Conservation (phyloP, 169 alveolate species). For the Sarcocystis neurona region DNA sequence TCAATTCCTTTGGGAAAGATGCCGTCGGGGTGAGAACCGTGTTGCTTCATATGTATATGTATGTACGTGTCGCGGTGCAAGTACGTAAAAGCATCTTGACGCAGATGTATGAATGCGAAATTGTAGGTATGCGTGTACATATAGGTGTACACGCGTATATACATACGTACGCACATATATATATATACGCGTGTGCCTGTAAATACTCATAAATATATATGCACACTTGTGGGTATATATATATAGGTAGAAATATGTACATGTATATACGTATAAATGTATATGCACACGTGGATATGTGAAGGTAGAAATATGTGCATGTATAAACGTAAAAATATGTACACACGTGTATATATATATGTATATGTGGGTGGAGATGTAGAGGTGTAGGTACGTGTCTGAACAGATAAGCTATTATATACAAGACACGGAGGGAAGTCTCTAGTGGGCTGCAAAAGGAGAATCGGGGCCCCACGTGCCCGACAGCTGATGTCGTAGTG, state of each 20-base stretch:
- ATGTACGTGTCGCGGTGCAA: neutral
- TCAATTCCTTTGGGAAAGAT: conserved; percentile 47
- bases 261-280: neutral
- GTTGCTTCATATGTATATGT: neutral
- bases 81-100: neutral
- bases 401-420: too few species aligned
- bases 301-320: too few species aligned
- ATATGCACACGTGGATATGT: neutral
- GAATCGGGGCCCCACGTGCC: too few species aligned
- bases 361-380: neutral
- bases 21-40: conserved; percentile 56
- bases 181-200: too few species aligned
- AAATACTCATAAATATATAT: neutral
- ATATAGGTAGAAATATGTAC: neutral
- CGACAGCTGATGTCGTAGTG: too few species aligned
- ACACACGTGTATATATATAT: neutral
- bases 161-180: neutral
- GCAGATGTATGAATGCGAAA: neutral
- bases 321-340: too few species aligned
- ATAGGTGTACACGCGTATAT: neutral
- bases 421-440: too few species aligned
- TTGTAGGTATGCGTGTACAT: neutral
- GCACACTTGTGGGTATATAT: neutral
- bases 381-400: too few species aligned
- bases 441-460: too few species aligned